Evolutionary conservation across 2,329 filamentous ascomycete species (phyloP).

Genomic region (Sarocladiaceae sp.): DNA sequence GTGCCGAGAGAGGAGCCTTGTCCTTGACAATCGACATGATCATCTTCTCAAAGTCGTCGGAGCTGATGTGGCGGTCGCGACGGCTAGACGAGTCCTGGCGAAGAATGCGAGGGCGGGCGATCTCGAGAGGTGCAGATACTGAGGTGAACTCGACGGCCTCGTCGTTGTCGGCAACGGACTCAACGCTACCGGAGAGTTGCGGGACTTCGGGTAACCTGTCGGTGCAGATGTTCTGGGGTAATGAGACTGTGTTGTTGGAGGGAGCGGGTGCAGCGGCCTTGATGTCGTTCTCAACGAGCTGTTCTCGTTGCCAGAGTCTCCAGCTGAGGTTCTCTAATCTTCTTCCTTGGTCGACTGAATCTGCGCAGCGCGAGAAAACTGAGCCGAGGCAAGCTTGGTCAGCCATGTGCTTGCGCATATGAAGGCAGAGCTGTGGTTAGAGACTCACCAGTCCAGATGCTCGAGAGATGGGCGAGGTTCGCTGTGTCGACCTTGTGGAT

Average conservation of each 20-base stretch:
- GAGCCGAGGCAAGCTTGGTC: conserved; percentile 13
- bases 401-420: conserved; percentile 23
- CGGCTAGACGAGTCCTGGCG: conserved; percentile 71
- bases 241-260: conserved; percentile 32
- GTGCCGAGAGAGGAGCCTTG: conserved; percentile 55
- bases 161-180: conserved; percentile 64
- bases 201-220: conserved; percentile 53
- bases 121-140: conserved; percentile 52
- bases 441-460: conserved; percentile 90
- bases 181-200: conserved; percentile 72
- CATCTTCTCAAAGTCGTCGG: conserved; percentile 89
- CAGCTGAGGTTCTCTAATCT: conserved; percentile 93
- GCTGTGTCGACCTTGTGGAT: conserved; percentile 94
- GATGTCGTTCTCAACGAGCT: conserved; percentile 68
- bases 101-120: conserved; percentile 62
- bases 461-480: conserved; percentile 89
- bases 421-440: not conserved
- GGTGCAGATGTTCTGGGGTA: conserved; percentile 46
- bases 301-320: conserved; percentile 89
- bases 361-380: conserved; percentile 94
- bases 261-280: conserved; percentile 42
- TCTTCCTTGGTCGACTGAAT: conserved; percentile 88
- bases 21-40: conserved; percentile 90
- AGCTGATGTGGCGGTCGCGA: conserved; percentile 88
- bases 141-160: conserved; percentile 56